Base-by-base conservation (phyloP, 2,329 filamentous ascomycete genomes). In the Aspergillus cejpii region DNA sequence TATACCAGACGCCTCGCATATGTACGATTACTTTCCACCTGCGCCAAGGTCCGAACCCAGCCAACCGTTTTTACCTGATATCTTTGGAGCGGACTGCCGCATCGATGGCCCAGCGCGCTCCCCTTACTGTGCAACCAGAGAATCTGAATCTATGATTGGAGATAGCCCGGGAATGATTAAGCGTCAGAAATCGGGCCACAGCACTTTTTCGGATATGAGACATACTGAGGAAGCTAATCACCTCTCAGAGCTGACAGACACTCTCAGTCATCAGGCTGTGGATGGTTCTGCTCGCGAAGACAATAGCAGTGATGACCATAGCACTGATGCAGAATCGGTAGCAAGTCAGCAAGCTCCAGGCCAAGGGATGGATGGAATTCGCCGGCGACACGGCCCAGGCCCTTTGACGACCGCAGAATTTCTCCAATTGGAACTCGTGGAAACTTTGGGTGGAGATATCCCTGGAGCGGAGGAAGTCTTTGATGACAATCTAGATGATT, bases 1-100 rank as follows among this genome's bases (percentile, higher is more conserved):
- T 17, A 45, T 67, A 15, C 54, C 54, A 3, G 57, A 63, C 47
- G 51, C 61, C 12, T 62, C 63, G 1, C 58, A 54, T 24, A 29
- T 58, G 8, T 61, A 63, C 37, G 55, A 57, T 36, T 56, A 58
- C 36, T 56, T 58, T 27, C 50, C 58, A 5, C 55, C 57, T 37
- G 47, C 49, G 5, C 49, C 47, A 4, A 58, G 48, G 33, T 15
- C 37, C 11, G 50, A 54, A 14, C 49, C 50, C 23, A 55, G 57
- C 11, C 53, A 60, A 29, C 38, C 52, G 5, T 37, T 52, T 3
- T 44, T 63, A 12, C 57, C 57, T 23, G 56, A 64, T 43, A 51
- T 67, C 7, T 62, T 67, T 26, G 55, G 51, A 26, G 36, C 50
- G 11, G 57, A 61, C 21, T 61, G 51, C 37, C 46, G 47, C 19